A percentile compares a stretch with the other conserved stretches of the same genome.
phyloP scores from a whole-genome alignment of 2,329 filamentous ascomycete genomes.

The Xylariaceae sp. region DNA sequence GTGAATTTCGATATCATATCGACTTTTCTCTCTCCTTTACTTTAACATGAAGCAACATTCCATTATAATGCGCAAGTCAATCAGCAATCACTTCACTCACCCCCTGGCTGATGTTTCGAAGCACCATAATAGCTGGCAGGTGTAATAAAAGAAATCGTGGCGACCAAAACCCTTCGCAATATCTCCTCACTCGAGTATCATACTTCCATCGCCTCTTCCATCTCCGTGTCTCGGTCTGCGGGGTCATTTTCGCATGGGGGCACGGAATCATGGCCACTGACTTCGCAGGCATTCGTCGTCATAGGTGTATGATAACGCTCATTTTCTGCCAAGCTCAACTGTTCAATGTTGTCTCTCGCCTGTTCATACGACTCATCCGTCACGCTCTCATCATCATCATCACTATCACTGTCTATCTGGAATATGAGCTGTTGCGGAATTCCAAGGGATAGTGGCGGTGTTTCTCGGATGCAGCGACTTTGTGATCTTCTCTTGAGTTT shows the following conservation, averaged over 20 bases:
- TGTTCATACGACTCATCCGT: not conserved
- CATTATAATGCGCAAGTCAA: not conserved
- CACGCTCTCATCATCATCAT: not conserved
- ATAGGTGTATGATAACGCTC: not conserved
- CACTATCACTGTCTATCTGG: not conserved
- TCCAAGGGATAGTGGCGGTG: not conserved
- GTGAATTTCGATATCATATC: not conserved
- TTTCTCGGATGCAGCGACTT: not conserved
- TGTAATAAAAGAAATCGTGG: not conserved
- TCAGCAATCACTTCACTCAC: not conserved
- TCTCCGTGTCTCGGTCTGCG: not conserved
- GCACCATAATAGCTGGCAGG: not conserved
- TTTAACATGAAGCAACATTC: not conserved
- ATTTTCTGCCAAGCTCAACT: not conserved
- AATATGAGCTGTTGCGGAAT: not conserved
- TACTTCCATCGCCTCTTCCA: not conserved
- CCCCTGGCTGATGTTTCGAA: not conserved
- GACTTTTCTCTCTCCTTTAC: not conserved
- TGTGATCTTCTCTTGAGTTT: conserved; percentile 1
- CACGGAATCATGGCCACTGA: not conserved
- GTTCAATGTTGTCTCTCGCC: conserved; percentile 3
- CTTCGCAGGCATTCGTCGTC: not conserved
- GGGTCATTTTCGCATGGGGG: not conserved
- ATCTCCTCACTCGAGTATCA: conserved; percentile 1
- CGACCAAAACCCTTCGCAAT: not conserved